phyloP scores from a whole-genome alignment of 371 early-diverging fungal genomes.

The Fennellomyces sp. region DNA sequence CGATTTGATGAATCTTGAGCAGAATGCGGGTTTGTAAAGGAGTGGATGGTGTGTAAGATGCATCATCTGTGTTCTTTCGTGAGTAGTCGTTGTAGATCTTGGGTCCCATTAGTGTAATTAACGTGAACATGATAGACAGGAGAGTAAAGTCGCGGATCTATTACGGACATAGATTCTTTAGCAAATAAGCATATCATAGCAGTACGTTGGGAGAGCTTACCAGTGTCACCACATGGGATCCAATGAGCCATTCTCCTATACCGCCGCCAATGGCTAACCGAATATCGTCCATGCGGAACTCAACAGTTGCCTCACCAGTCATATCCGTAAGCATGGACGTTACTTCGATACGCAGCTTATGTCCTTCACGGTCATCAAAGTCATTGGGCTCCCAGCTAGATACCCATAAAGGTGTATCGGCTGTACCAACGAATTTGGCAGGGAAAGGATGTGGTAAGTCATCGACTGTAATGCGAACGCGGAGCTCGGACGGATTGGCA shows the following conservation, averaged over 20 bases:
- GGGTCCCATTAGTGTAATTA: slow-evolving; percentile 28
- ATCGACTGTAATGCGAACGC: slow-evolving; percentile 13
- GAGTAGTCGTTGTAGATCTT: slow-evolving; percentile 20
- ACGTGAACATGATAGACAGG: slow-evolving; percentile 15
- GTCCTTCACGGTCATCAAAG: slow-evolving; percentile 67
- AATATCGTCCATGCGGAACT: slow-evolving; percentile 68
- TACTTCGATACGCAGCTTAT: slow-evolving; percentile 61
- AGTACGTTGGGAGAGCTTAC: slow-evolving; percentile 44
- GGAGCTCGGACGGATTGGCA: not conserved
- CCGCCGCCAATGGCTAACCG: slow-evolving; percentile 64
- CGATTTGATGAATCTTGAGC: slow-evolving; percentile 32
- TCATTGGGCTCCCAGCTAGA: slow-evolving; percentile 69
- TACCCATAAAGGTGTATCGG: slow-evolving; percentile 71
- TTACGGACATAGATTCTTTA: not conserved
- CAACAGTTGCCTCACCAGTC: slow-evolving; percentile 30
- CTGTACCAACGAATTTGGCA: slow-evolving; percentile 22
- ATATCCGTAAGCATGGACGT: slow-evolving; percentile 48
- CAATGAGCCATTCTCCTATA: slow-evolving; percentile 76
- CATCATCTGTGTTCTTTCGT: slow-evolving; percentile 6
- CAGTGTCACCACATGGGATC: slow-evolving; percentile 51
- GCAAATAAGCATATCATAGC: not conserved
- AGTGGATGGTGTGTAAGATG: not conserved
- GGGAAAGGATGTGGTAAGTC: slow-evolving; percentile 14
- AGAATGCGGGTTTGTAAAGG: slow-evolving; percentile 10
- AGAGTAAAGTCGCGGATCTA: slow-evolving; percentile 28